phyloP scores from a whole-genome alignment of 257 asterid species.

The Nicotiana paniculata region DNA sequence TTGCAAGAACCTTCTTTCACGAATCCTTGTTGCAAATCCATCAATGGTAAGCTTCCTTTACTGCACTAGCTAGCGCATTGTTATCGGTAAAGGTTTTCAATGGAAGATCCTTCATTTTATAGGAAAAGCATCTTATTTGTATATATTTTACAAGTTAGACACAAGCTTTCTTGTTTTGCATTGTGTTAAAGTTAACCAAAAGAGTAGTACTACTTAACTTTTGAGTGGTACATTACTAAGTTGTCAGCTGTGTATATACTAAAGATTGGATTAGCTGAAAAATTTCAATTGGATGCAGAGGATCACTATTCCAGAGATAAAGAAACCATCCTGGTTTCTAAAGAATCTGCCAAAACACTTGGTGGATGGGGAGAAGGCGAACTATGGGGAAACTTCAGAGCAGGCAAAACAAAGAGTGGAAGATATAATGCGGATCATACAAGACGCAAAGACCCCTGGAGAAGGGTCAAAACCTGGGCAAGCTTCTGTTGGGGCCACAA shows the following conservation, averaged over 20 bases:
- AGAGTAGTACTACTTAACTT: too few relatives aligned
- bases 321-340: conserved; percentile 80
- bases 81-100: not conserved
- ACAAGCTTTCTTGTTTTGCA: too few relatives aligned
- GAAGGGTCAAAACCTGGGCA: conserved; percentile 6
- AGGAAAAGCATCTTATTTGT: too few relatives aligned
- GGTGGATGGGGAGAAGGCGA: conserved; percentile 56
- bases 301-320: conserved; percentile 73
- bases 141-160: too few relatives aligned
- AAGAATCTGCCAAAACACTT: conserved; percentile 71
- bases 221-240: not conserved
- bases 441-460: conserved; percentile 44
- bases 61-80: not conserved
- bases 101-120: not conserved
- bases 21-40: too few relatives aligned
- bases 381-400: conserved; percentile 33
- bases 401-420: conserved; percentile 57
- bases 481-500: not conserved
- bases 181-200: not conserved
- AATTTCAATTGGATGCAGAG: conserved; percentile 36
- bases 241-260: not conserved
- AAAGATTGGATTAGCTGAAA: not conserved
- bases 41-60: too few relatives aligned
- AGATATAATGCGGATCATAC: conserved; percentile 70
- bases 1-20: too few relatives aligned